Percentiles rank a stretch among this genome's conserved stretches.
Conservation (phyloP, 805 yeast genomes). For the Metschnikowia continentalis region DNA sequence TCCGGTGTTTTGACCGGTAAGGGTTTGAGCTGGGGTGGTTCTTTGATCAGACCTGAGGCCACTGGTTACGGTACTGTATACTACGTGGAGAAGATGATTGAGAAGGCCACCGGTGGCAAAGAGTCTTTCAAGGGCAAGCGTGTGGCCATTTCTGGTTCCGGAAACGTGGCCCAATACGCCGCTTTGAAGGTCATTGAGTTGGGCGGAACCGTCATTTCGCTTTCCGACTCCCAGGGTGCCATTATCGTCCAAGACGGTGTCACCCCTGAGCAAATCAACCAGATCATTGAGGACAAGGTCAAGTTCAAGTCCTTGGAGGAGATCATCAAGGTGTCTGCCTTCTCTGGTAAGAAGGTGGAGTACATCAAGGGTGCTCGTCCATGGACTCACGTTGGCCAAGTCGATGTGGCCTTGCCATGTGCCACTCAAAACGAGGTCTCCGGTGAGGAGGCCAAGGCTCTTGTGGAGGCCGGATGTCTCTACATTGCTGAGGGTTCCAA, state of each 20-base stretch:
- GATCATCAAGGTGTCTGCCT: constrained; percentile 56
- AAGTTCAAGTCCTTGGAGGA: constrained; percentile 72
- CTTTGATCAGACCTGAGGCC: constrained; percentile 98
- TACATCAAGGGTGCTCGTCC: constrained; percentile 94
- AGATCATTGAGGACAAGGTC: constrained; percentile 72
- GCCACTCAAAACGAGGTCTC: constrained; percentile 98
- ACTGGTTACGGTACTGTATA: constrained; percentile 97
- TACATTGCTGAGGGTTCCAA: constrained; percentile 98
- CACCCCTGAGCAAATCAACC: constrained; percentile 73
- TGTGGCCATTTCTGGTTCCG: constrained; percentile 96
- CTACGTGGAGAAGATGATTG: constrained; percentile 97
- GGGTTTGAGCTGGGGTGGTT: constrained; percentile 98
- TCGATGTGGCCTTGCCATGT: constrained; percentile 94
- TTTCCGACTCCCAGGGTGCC: constrained; percentile 93
- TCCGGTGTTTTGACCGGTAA: constrained; percentile 98
- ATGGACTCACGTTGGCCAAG: constrained; percentile 87
- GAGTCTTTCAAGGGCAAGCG: constrained; percentile 89
- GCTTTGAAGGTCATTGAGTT: constrained; percentile 95
- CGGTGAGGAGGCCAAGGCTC: constrained; percentile 94
- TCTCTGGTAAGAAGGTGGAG: constrained; percentile 58
- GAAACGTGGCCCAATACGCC: constrained; percentile 99
- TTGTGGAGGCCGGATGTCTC: constrained; percentile 87
- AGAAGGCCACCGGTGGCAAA: constrained; percentile 83
- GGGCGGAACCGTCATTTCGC: constrained; percentile 91
- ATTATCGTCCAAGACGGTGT: constrained; percentile 77